Conservation (phyloP, 1,284 basidiomycete genomes). For the Neonothopanus nambi region DNA sequence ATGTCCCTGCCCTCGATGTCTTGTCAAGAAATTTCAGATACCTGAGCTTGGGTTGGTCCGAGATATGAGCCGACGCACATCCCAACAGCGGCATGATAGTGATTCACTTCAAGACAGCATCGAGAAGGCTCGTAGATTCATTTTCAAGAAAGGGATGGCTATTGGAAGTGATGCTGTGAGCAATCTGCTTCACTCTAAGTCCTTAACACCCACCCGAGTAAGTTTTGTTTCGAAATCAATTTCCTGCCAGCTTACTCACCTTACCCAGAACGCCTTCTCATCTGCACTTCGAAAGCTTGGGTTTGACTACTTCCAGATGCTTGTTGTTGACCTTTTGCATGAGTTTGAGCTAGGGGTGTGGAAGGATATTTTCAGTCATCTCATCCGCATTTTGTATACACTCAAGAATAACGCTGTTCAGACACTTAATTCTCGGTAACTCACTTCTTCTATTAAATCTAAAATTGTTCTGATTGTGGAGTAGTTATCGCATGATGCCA, state of each 20-base stretch:
- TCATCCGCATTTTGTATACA: background rate
- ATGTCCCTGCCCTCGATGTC: conserved; percentile 4
- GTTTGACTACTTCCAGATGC: conserved; percentile 20
- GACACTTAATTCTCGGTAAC: conserved; percentile 22
- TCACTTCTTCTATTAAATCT: conserved; percentile 4
- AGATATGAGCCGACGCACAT: background rate
- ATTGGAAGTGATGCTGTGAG: conserved; percentile 15
- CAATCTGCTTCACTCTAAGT: conserved; percentile 15
- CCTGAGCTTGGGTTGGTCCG: background rate
- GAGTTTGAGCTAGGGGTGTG: conserved; percentile 3
- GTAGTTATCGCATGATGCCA: conserved; percentile 13
- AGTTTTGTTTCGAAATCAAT: background rate
- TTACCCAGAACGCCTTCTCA: conserved; percentile 24
- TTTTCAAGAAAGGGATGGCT: conserved; percentile 17
- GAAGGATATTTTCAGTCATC: background rate
- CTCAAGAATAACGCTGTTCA: background rate
- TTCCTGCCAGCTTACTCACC: background rate
- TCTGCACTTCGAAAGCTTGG: conserved; percentile 3
- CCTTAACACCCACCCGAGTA: conserved; percentile 21
- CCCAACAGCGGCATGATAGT: conserved; percentile 17
- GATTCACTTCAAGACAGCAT: background rate
- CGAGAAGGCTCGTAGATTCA: conserved; percentile 12
- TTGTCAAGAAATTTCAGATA: background rate
- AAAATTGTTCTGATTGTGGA: background rate
- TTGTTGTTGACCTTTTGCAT: conserved; percentile 21